Evolutionary conservation across 345 rosid genomes (phyloP).

Genomic region (Lepidium didymum): DNA sequence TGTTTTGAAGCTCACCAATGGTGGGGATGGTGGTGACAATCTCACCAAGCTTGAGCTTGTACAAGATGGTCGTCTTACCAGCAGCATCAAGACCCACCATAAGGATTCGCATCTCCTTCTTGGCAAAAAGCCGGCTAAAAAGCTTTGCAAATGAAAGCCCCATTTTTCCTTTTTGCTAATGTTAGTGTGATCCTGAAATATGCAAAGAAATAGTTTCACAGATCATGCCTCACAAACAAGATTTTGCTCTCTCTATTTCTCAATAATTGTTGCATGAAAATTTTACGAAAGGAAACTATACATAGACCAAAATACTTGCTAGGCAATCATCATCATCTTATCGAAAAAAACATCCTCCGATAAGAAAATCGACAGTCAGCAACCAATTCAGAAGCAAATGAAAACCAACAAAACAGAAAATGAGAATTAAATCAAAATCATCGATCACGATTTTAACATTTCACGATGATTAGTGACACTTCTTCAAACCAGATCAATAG

Average conservation of each 20-base stretch:
- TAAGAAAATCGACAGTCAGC: no score
- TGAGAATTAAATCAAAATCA: no score
- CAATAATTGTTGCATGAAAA: background rate
- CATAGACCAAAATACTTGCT: background rate
- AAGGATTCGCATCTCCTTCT: conserved; percentile 72
- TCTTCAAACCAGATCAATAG: no score
- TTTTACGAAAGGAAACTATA: background rate
- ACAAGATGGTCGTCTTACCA: conserved; percentile 66
- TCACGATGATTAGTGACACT: no score
- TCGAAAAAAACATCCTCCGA: no score
- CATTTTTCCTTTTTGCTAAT: conserved; percentile 30
- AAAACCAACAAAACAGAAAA: no score
- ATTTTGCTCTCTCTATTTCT: background rate
- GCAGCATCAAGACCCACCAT: conserved; percentile 82
- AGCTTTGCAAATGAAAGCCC: conserved; percentile 67
- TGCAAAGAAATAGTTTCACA: background rate
- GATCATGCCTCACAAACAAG: background rate
- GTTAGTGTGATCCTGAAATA: conserved; percentile 22
- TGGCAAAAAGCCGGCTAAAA: conserved; percentile 59
- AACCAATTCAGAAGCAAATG: no score
- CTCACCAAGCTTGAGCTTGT: conserved; percentile 66
- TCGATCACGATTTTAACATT: no score
- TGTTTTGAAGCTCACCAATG: conserved; percentile 32
- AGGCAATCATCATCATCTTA: background rate
- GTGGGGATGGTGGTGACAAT: conserved; percentile 59